phyloP scores from a whole-genome alignment of 202 grass and related monocot species.

The Hordeum pubiflorum region DNA sequence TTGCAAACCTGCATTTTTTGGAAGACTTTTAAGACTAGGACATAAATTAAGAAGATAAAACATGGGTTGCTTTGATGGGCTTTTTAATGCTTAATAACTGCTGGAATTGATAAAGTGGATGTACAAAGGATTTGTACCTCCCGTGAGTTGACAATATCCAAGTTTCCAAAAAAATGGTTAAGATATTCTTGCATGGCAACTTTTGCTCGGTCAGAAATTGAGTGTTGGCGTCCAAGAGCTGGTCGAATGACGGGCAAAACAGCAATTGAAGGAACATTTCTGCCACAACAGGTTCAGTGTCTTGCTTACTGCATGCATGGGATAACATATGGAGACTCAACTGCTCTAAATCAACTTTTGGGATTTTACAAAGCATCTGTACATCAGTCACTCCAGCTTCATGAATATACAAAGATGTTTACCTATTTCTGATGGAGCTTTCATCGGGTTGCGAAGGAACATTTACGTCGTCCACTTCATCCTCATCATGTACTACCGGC shows the following conservation, averaged over 20 bases:
- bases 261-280: constrained; percentile 99
- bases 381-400: not conserved
- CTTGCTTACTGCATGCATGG: constrained; percentile 50
- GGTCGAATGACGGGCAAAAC: constrained; percentile 91
- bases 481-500: constrained; percentile 81
- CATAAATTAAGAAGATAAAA: constrained; percentile 19
- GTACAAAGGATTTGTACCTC: constrained; percentile 52
- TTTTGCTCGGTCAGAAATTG: constrained; percentile 81
- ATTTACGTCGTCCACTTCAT: constrained; percentile 88
- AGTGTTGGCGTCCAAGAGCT: constrained; percentile 82
- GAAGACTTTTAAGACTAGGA: not conserved
- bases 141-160: constrained; percentile 90
- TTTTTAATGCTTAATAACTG: constrained; percentile 12
- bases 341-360: constrained; percentile 43
- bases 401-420: constrained; percentile 16
- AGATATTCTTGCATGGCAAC: constrained; percentile 96
- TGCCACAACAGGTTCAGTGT: constrained; percentile 56
- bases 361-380: constrained; percentile 25
- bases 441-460: constrained; percentile 61
- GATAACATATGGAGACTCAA: constrained; percentile 59
- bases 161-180: constrained; percentile 91
- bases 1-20: constrained; percentile 71
- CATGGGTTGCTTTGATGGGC: not conserved
- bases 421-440: constrained; percentile 80
- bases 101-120: not conserved